phyloP scores from a whole-genome alignment of 1,139 yeast genomes.

The Suhomyces coccinellae region DNA sequence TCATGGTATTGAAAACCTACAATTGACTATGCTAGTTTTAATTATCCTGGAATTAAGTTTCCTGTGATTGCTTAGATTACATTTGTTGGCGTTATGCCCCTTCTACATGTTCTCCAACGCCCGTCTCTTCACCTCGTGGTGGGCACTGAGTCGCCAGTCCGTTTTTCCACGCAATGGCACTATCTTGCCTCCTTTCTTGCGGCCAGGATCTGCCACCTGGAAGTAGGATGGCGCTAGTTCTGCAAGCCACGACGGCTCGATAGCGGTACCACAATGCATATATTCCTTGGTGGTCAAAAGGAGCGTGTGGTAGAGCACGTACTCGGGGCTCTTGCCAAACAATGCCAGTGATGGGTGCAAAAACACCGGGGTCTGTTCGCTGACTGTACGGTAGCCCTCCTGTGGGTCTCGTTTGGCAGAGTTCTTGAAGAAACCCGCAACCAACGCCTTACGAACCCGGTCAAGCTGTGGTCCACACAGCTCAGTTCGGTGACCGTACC shows the following conservation, averaged over 20 bases:
- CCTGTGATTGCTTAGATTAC: too few relatives aligned
- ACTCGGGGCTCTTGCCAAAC: conserved; percentile 71
- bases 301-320: conserved; percentile 81
- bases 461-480: conserved; percentile 69
- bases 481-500: conserved; percentile 48
- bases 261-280: conserved; percentile 82
- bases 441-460: conserved; percentile 66
- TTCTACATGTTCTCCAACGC: conserved; percentile 25
- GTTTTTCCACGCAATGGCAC: conserved; percentile 61
- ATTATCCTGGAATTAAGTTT: too few relatives aligned
- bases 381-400: conserved; percentile 72
- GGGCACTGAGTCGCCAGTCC: conserved; percentile 46
- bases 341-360: conserved; percentile 89
- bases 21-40: too few relatives aligned
- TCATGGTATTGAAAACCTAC: too few relatives aligned
- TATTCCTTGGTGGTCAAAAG: conserved; percentile 83
- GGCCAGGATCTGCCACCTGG: conserved; percentile 53
- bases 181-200: conserved; percentile 35
- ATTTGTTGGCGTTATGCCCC: neutral
- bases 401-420: conserved; percentile 73
- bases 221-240: conserved; percentile 88
- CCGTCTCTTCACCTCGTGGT: conserved; percentile 33
- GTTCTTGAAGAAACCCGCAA: conserved; percentile 86
- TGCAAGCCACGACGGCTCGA: conserved; percentile 83
- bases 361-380: conserved; percentile 74